phyloP scores from a whole-genome alignment of 257 asterid genomes.

The Solanum piurae region DNA sequence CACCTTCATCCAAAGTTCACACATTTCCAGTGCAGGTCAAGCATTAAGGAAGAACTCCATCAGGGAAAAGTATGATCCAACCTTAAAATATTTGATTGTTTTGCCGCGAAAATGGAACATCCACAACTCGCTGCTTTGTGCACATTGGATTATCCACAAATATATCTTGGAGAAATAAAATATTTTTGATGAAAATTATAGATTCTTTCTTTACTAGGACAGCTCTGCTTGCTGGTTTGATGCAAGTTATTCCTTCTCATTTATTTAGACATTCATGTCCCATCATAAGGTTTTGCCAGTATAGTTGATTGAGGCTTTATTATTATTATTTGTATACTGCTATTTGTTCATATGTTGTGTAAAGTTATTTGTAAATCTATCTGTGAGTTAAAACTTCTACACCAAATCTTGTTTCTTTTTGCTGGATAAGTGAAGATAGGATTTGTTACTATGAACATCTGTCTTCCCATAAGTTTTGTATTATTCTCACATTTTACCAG shows the following conservation, averaged over 20 bases:
- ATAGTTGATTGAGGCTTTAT: neutral
- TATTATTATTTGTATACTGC: neutral
- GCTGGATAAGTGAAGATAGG: neutral
- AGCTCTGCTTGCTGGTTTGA: neutral
- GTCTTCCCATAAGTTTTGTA: neutral
- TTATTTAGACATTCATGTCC: neutral
- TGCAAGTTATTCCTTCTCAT: neutral
- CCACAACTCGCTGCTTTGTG: neutral
- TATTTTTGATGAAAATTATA: neutral
- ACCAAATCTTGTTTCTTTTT: neutral
- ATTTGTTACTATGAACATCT: neutral
- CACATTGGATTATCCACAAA: neutral
- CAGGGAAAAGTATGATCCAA: neutral
- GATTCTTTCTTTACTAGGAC: neutral
- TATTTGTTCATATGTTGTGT: neutral
- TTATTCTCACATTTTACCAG: neutral
- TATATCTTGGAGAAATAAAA: neutral
- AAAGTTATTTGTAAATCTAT: neutral
- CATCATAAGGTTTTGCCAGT: neutral
- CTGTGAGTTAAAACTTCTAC: neutral
- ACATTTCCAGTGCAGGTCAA: neutral
- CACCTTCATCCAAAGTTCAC: constrained; percentile 1
- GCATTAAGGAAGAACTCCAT: neutral
- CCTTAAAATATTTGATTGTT: neutral
- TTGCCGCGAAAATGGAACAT: neutral